Evolutionary conservation across 345 rosid species (phyloP).

Genomic region (Salix koriyanagi): DNA sequence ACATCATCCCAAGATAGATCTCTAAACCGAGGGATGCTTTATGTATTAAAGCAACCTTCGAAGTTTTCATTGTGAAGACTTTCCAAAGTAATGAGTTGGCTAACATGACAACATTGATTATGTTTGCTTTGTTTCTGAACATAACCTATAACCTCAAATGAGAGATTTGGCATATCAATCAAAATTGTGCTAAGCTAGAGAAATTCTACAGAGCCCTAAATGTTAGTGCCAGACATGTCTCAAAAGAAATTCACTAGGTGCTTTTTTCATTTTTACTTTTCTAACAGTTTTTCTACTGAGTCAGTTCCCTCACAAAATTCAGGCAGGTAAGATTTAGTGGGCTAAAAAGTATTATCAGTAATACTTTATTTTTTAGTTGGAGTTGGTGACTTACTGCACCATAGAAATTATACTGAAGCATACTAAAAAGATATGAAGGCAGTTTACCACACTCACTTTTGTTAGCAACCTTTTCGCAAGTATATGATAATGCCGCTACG

Average conservation of each 20-base stretch:
- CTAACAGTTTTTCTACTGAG: background rate
- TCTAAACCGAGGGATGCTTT: background rate
- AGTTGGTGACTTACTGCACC: background rate
- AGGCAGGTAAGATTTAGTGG: background rate
- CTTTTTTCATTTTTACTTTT: background rate
- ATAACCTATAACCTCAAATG: background rate
- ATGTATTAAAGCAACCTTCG: background rate
- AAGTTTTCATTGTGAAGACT: background rate
- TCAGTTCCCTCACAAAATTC: background rate
- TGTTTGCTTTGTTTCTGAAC: too few species aligned
- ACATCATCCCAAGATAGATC: background rate
- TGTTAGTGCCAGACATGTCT: background rate
- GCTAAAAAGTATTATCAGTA: background rate
- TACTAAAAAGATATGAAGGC: background rate
- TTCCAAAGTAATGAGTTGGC: background rate
- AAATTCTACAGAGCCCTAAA: background rate
- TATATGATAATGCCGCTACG: slow-evolving; percentile 98
- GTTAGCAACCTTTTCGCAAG: slow-evolving; percentile 97
- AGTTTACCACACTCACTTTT: slow-evolving; percentile 54
- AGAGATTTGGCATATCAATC: background rate
- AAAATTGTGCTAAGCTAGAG: background rate
- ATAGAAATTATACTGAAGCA: background rate
- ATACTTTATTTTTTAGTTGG: background rate
- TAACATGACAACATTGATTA: background rate
- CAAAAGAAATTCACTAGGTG: background rate